phyloP scores from a whole-genome alignment of 805 yeast genomes.

The Kluyveromyces nonfermentans region DNA sequence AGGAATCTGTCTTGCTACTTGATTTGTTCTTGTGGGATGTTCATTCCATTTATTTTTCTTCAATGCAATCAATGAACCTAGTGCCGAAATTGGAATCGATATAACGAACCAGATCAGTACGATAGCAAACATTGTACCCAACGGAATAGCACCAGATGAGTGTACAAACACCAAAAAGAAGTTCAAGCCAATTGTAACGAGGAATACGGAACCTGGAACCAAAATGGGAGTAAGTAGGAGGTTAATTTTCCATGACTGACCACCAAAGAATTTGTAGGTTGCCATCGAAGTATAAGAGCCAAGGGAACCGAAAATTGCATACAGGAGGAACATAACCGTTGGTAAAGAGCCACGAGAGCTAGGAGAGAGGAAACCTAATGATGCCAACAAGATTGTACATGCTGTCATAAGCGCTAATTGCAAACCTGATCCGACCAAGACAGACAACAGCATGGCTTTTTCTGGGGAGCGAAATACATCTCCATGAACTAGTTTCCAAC shows the following conservation, averaged over 20 bases:
- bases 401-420: constrained; percentile 74
- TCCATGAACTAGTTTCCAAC: constrained; percentile 95
- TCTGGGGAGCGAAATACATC: constrained; percentile 86
- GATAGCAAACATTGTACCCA: constrained; percentile 79
- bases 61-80: constrained; percentile 74
- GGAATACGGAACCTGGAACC: constrained; percentile 74
- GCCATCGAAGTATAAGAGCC: constrained; percentile 86
- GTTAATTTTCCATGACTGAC: constrained; percentile 83
- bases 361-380: constrained; percentile 84
- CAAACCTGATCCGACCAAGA: constrained; percentile 78
- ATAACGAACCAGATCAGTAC: constrained; percentile 76
- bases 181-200: constrained; percentile 59
- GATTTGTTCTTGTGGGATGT: constrained; percentile 81
- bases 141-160: constrained; percentile 92
- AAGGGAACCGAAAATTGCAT: constrained; percentile 68
- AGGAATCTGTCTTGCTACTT: constrained; percentile 94
- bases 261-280: constrained; percentile 82
- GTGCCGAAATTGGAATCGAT: constrained; percentile 73
- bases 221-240: constrained; percentile 72
- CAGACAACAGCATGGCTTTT: constrained; percentile 60
- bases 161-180: constrained; percentile 67
- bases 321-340: constrained; percentile 80
- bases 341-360: constrained; percentile 90
- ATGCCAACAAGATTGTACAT: constrained; percentile 69
- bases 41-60: constrained; percentile 47